phyloP scores from a whole-genome alignment of 164 flowering plant genomes.

The Chloranthus sessilifolius region DNA sequence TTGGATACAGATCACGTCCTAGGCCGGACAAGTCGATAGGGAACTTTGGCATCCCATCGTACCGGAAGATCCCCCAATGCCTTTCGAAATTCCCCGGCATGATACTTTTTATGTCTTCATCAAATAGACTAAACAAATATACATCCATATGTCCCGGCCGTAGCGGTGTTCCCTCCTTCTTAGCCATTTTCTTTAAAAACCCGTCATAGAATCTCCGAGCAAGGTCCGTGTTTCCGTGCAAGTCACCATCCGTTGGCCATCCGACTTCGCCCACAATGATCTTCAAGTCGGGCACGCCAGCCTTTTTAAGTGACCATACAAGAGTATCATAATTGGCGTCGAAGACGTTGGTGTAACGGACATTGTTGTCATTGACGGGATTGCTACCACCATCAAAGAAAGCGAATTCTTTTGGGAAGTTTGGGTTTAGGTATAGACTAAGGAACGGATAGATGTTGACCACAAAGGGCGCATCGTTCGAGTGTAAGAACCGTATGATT shows the following conservation, averaged over 20 bases:
- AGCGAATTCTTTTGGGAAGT: slow-evolving; percentile 77
- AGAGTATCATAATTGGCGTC: slow-evolving; percentile 92
- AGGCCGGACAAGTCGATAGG: slow-evolving; percentile 57
- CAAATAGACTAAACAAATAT: slow-evolving; percentile 66
- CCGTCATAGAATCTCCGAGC: slow-evolving; percentile 80
- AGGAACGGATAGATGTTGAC: slow-evolving; percentile 94
- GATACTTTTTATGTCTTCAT: slow-evolving; percentile 77
- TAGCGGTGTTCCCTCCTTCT: slow-evolving; percentile 70
- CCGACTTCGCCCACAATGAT: slow-evolving; percentile 87
- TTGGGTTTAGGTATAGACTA: slow-evolving; percentile 58
- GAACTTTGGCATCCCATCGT: slow-evolving; percentile 83
- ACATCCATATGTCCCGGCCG: slow-evolving; percentile 59
- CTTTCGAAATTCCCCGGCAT: slow-evolving; percentile 86
- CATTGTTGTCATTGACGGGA: slow-evolving; percentile 38
- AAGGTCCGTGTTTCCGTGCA: slow-evolving; percentile 31
- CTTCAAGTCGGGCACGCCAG: slow-evolving; percentile 45
- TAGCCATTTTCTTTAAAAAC: slow-evolving; percentile 52
- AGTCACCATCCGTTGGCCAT: slow-evolving; percentile 90
- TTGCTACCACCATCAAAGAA: slow-evolving; percentile 65
- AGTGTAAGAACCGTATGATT: slow-evolving; percentile 48
- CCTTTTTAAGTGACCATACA: slow-evolving; percentile 57
- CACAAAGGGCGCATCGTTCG: slow-evolving; percentile 59
- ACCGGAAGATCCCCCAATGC: slow-evolving; percentile 87
- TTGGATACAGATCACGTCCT: slow-evolving; percentile 40
- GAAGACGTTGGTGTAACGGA: slow-evolving; percentile 67